phyloP scores from a whole-genome alignment of 805 yeast genomes.

The Cyberlindnera lachancei region DNA sequence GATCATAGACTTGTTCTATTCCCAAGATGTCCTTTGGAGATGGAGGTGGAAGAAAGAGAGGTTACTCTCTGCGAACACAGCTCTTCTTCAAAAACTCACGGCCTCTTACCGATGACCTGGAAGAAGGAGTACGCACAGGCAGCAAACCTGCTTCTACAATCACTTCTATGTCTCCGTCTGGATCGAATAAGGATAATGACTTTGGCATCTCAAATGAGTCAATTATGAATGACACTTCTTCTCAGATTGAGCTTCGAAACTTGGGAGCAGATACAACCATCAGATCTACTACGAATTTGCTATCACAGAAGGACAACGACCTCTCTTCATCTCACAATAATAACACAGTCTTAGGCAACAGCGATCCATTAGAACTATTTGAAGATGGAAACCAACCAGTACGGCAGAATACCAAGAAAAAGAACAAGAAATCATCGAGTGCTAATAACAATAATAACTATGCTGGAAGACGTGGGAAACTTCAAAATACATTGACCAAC shows the following conservation, averaged over 20 bases:
- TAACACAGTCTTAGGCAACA: background rate
- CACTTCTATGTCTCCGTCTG: background rate
- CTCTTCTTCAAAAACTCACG: conserved; percentile 41
- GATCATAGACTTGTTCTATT: too few species aligned
- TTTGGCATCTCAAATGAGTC: background rate
- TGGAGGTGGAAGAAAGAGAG: conserved; percentile 41
- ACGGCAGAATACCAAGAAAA: too few species aligned
- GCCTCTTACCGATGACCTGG: too few species aligned
- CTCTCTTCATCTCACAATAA: background rate
- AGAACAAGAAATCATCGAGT: too few species aligned
- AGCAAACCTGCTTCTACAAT: too few species aligned
- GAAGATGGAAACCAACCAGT: too few species aligned
- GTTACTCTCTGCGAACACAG: conserved; percentile 61
- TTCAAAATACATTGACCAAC: conserved; percentile 10
- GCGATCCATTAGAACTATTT: background rate
- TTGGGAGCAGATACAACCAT: background rate
- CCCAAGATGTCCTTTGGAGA: conserved; percentile 1
- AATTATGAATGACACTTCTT: background rate
- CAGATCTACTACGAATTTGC: conserved; percentile 6
- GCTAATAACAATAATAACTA: conserved; percentile 5
- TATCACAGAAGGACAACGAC: background rate
- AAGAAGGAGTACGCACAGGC: background rate
- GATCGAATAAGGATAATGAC: background rate
- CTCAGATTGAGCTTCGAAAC: background rate
- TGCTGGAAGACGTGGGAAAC: conserved; percentile 19